These are phyloP conservation scores for Rugonectria rugulosa DNA, from an alignment of 2,329 filamentous ascomycete genomes.

Conservation along the genomic window DNA sequence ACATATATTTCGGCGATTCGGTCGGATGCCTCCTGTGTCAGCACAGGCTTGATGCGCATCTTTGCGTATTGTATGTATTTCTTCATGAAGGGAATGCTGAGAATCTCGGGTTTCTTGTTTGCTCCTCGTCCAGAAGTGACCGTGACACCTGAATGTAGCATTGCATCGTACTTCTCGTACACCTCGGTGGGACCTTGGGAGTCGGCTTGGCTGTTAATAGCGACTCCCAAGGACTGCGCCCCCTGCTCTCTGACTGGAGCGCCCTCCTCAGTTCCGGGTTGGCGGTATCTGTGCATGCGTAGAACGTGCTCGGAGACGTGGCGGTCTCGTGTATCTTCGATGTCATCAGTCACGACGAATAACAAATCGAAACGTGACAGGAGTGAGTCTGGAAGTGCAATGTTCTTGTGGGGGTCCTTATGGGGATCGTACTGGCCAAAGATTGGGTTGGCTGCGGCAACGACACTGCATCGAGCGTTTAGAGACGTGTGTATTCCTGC, in stretches of 20 bases:
- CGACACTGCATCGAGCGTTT: slow-evolving; percentile 94
- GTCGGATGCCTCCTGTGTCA: slow-evolving; percentile 91
- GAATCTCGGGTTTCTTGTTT: slow-evolving; percentile 81
- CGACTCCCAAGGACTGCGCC: slow-evolving; percentile 85
- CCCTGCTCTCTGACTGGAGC: slow-evolving; percentile 90
- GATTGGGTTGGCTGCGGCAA: slow-evolving; percentile 96
- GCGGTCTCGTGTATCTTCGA: slow-evolving; percentile 90
- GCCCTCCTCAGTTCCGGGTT: slow-evolving; percentile 91
- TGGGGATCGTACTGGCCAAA: slow-evolving; percentile 98
- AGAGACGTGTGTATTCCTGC: slow-evolving; percentile 97
- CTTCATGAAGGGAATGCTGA: slow-evolving; percentile 98
- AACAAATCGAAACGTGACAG: slow-evolving; percentile 98
- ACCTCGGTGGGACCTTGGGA: slow-evolving; percentile 83
- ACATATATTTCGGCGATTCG: slow-evolving; percentile 93
- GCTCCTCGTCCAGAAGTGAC: slow-evolving; percentile 76
- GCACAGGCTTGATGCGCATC: slow-evolving; percentile 83
- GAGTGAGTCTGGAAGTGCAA: slow-evolving; percentile 93
- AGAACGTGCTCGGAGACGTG: slow-evolving; percentile 96
- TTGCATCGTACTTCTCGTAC: slow-evolving; percentile 94
- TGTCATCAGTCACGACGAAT: slow-evolving; percentile 97
- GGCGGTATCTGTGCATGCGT: slow-evolving; percentile 95
- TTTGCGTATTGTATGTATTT: slow-evolving; percentile 99
- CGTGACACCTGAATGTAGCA: slow-evolving; percentile 92
- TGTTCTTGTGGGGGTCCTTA: slow-evolving; percentile 99
- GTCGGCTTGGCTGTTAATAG: slow-evolving; percentile 78